Evolutionary conservation across 768 basidiomycete species (phyloP).

Genomic region (Hypholoma sublateritium): DNA sequence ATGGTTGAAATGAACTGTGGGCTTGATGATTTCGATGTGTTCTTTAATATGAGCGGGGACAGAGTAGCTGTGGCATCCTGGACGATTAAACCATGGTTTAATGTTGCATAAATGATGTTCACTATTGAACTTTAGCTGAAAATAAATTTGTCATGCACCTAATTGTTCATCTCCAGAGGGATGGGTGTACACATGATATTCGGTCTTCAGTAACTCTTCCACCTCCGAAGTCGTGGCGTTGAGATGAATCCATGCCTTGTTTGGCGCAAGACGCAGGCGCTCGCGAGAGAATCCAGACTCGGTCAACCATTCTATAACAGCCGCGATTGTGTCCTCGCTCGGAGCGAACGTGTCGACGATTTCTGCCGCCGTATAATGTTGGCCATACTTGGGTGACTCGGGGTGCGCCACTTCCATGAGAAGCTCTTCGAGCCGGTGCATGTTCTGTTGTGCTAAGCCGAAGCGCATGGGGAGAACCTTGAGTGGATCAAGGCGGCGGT

Average conservation of each 20-base stretch:
- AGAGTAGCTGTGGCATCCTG: slow-evolving; percentile 40
- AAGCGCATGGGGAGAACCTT: slow-evolving; percentile 46
- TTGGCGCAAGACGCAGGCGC: slow-evolving; percentile 35
- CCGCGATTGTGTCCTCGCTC: slow-evolving; percentile 35
- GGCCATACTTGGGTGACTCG: slow-evolving; percentile 47
- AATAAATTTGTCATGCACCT: slow-evolving; percentile 26
- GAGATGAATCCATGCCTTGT: slow-evolving; percentile 42
- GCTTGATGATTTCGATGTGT: slow-evolving; percentile 45
- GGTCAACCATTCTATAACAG: slow-evolving; percentile 44
- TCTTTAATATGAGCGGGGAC: slow-evolving; percentile 37
- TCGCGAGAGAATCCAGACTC: slow-evolving; percentile 38
- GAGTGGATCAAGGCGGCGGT: slow-evolving; percentile 21
- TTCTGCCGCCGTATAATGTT: slow-evolving; percentile 45
- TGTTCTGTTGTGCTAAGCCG: slow-evolving; percentile 46
- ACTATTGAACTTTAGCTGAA: neutral
- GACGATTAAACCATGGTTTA: no score
- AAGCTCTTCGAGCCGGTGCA: slow-evolving; percentile 43
- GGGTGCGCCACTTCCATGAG: slow-evolving; percentile 51
- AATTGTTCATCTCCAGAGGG: slow-evolving; percentile 38
- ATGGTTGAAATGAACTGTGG: slow-evolving; percentile 42
- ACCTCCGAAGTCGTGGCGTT: slow-evolving; percentile 41
- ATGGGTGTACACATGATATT: slow-evolving; percentile 48
- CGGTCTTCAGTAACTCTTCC: slow-evolving; percentile 40
- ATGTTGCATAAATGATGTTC: neutral
- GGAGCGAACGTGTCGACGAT: slow-evolving; percentile 48